phyloP scores from a whole-genome alignment of 371 early-diverging fungal genomes.

The Lichtheimia hyalospora region DNA sequence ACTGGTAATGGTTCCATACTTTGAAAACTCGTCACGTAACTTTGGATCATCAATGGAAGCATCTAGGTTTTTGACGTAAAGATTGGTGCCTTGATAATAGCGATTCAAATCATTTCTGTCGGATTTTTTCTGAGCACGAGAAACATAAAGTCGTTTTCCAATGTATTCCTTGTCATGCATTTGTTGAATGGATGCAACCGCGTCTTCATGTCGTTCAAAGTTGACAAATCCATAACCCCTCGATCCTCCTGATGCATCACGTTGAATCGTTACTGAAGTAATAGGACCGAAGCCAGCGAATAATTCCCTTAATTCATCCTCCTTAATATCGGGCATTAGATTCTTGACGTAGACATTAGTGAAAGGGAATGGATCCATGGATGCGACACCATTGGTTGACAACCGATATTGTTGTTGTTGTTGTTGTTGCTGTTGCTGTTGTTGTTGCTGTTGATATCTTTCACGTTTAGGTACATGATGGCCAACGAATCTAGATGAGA shows the following conservation, averaged over 20 bases:
- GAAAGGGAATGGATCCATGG: constrained; percentile 74
- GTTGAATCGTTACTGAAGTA: constrained; percentile 76
- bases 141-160: constrained; percentile 94
- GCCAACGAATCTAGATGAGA: constrained; percentile 59
- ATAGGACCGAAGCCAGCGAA: constrained; percentile 88
- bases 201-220: constrained; percentile 89
- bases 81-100: constrained; percentile 92
- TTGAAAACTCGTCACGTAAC: constrained; percentile 87
- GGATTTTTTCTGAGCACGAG: constrained; percentile 96
- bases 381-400: background rate
- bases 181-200: constrained; percentile 87
- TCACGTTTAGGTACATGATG: constrained; percentile 90
- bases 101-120: constrained; percentile 84
- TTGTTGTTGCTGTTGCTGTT: constrained; percentile 1
- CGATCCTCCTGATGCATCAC: constrained; percentile 81
- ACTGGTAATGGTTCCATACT: constrained; percentile 93
- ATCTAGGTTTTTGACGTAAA: constrained; percentile 97
- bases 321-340: constrained; percentile 81
- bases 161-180: constrained; percentile 89
- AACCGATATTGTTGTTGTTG: background rate
- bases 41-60: constrained; percentile 90
- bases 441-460: constrained; percentile 59
- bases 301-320: constrained; percentile 83
- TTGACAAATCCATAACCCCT: constrained; percentile 98
- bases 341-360: constrained; percentile 99